A percentile compares a stretch with the other conserved stretches of the same genome.
Conservation (phyloP, 345 rosid species). For the Eucalyptus rudis region DNA sequence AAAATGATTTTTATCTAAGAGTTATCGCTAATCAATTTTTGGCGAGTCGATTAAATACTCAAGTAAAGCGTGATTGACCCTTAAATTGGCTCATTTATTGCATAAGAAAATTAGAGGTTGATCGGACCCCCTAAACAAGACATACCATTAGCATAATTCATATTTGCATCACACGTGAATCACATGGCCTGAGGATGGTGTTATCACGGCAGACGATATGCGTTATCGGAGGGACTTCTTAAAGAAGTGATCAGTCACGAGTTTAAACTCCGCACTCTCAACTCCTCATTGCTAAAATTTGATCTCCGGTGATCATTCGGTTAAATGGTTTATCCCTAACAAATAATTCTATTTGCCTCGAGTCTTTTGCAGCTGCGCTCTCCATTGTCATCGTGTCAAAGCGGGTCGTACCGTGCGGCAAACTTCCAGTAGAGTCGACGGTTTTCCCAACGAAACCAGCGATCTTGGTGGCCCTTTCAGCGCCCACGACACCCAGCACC, state of each 20-base stretch:
- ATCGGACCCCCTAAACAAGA: background rate
- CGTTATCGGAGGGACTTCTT: background rate
- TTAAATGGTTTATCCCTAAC: too few relatives aligned
- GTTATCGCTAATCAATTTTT: too few relatives aligned
- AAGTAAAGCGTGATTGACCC: fast-evolving
- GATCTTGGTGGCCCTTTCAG: background rate
- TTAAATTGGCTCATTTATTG: background rate
- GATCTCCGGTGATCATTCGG: background rate
- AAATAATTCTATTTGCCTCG: background rate
- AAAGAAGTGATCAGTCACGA: background rate
- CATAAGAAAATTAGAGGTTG: background rate
- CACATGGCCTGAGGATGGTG: background rate
- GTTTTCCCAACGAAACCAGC: background rate
- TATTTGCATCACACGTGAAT: background rate
- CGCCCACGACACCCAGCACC: background rate
- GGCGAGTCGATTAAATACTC: fast-evolving
- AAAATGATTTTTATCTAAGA: too few relatives aligned
- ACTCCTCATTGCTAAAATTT: background rate
- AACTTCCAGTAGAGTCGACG: background rate
- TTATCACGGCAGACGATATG: fast-evolving
- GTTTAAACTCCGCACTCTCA: background rate
- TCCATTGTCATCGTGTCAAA: too few relatives aligned
- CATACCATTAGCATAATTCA: background rate
- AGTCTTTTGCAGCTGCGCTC: background rate
- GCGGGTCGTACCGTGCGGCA: background rate